Conservation (phyloP, 164 flowering plant species). For the Cinnamomum micranthum region DNA sequence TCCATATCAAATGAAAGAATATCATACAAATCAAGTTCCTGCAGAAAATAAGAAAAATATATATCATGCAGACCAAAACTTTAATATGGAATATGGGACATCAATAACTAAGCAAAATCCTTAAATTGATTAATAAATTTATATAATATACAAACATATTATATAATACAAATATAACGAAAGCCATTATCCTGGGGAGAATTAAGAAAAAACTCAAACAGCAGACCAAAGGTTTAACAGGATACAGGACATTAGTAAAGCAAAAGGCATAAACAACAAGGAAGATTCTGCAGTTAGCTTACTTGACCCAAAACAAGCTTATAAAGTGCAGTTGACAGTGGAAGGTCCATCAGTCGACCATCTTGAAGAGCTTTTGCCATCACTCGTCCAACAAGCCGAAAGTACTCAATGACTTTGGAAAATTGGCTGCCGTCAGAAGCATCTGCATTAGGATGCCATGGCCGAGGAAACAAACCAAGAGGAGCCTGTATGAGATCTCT, state of each 20-base stretch:
- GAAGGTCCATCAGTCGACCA: slow-evolving; percentile 93
- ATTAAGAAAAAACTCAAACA: too few relatives aligned
- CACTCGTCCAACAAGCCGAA: slow-evolving; percentile 83
- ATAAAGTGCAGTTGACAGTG: slow-evolving; percentile 77
- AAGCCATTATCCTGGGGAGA: too few relatives aligned
- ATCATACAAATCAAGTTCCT: slow-evolving; percentile 98
- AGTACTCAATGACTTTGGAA: slow-evolving; percentile 64
- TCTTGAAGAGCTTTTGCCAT: slow-evolving; percentile 99
- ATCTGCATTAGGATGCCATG: slow-evolving; percentile 78
- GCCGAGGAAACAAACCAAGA: slow-evolving; percentile 94
- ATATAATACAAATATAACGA: too few relatives aligned
- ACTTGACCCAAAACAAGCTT: slow-evolving; percentile 95
- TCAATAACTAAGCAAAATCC: background rate
- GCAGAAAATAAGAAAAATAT: slow-evolving; percentile 18
- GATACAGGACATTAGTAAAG: too few relatives aligned
- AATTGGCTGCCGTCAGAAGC: slow-evolving; percentile 68
- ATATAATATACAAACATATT: too few relatives aligned
- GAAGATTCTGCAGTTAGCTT: slow-evolving; percentile 20
- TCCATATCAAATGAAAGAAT: slow-evolving; percentile 76
- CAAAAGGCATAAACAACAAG: too few relatives aligned
- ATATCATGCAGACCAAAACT: background rate
- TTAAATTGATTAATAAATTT: too few relatives aligned
- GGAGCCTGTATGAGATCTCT: slow-evolving; percentile 63
- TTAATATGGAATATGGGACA: background rate
- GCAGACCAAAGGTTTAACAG: too few relatives aligned